Evolutionary conservation across 208 protist species (phyloP).

Genomic region (Acanthamoeba sp.): DNA sequence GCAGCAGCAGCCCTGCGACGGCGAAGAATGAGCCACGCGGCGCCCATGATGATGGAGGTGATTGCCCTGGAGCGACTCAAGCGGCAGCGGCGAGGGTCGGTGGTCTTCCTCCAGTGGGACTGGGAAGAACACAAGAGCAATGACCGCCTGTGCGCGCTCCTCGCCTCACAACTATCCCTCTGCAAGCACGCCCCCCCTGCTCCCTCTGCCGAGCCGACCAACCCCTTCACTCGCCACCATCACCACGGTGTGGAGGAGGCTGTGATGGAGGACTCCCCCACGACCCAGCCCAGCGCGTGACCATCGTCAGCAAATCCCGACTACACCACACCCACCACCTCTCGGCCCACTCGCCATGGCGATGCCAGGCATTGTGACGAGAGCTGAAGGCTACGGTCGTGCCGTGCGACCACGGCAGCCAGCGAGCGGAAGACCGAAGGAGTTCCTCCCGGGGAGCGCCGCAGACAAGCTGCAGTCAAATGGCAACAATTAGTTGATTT

Average conservation of each 20-base stretch:
- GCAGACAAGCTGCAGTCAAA: too few relatives aligned
- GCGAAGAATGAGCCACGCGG: slow-evolving; percentile 31
- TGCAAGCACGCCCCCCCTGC: not conserved
- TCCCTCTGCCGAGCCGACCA: not conserved
- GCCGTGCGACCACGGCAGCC: too few relatives aligned
- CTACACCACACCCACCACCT: too few relatives aligned
- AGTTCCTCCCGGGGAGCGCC: too few relatives aligned
- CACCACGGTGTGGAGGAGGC: not conserved
- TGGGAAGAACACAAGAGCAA: slow-evolving; percentile 36
- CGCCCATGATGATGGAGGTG: not conserved
- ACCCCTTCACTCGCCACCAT: not conserved
- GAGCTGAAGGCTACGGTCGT: too few relatives aligned
- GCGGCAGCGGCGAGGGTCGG: not conserved
- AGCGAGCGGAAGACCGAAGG: too few relatives aligned
- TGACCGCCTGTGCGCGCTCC: slow-evolving; percentile 58
- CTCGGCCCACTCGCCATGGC: too few relatives aligned
- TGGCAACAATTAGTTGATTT: too few relatives aligned
- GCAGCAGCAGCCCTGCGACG: not conserved
- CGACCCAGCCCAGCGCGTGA: not conserved
- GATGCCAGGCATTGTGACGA: too few relatives aligned
- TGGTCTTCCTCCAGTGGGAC: slow-evolving; percentile 62
- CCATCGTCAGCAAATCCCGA: too few relatives aligned
- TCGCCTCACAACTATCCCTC: slow-evolving; percentile 37
- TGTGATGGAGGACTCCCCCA: not conserved
- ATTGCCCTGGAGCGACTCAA: slow-evolving; percentile 7